Percentiles rank a stretch among this genome's conserved stretches.
These are phyloP conservation scores for Bifiguratus adelaidae DNA, from an alignment of 192 early-diverging fungal species.

Conservation along the genomic window DNA sequence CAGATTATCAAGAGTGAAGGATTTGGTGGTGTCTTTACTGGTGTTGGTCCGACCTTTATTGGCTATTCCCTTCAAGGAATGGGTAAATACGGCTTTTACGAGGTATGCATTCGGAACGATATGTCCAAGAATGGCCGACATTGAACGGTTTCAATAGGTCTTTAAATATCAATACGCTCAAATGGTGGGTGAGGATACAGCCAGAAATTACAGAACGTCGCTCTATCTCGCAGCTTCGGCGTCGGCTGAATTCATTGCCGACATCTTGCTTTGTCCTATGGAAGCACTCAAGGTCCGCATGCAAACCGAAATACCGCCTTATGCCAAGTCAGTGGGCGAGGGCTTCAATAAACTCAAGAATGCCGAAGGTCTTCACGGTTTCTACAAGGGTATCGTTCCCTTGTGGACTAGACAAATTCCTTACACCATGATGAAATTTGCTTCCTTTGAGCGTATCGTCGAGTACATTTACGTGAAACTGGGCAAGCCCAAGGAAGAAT, in stretches of 20 bases:
- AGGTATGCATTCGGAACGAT: no score
- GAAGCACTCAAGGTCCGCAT: slow-evolving; percentile 83
- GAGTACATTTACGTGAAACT: slow-evolving; percentile 55
- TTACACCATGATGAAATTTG: slow-evolving; percentile 83
- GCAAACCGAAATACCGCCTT: slow-evolving; percentile 70
- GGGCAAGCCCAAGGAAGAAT: slow-evolving; percentile 54
- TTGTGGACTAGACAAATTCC: slow-evolving; percentile 79
- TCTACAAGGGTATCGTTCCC: slow-evolving; percentile 61
- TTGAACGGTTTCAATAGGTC: slow-evolving; percentile 10
- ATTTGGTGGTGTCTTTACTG: slow-evolving; percentile 60
- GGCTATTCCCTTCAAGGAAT: slow-evolving; percentile 82
- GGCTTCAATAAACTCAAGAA: slow-evolving; percentile 48
- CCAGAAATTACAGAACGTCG: slow-evolving; percentile 62
- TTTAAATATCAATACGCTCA: slow-evolving; percentile 71
- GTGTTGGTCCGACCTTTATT: slow-evolving; percentile 64
- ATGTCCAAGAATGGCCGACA: neutral
- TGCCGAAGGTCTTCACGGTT: slow-evolving; percentile 53
- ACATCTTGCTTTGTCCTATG: slow-evolving; percentile 73
- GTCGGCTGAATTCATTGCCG: slow-evolving; percentile 73
- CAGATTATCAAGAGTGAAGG: slow-evolving; percentile 41
- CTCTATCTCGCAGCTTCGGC: slow-evolving; percentile 66
- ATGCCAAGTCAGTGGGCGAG: slow-evolving; percentile 53
- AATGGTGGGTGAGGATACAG: slow-evolving; percentile 53
- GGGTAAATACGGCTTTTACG: slow-evolving; percentile 88
- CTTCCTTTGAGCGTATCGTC: slow-evolving; percentile 69